Evolutionary conservation across 2,329 filamentous ascomycete species (phyloP), one percentile per base, ranked within the genome.

Genomic region (Neonectria hederae): DNA sequence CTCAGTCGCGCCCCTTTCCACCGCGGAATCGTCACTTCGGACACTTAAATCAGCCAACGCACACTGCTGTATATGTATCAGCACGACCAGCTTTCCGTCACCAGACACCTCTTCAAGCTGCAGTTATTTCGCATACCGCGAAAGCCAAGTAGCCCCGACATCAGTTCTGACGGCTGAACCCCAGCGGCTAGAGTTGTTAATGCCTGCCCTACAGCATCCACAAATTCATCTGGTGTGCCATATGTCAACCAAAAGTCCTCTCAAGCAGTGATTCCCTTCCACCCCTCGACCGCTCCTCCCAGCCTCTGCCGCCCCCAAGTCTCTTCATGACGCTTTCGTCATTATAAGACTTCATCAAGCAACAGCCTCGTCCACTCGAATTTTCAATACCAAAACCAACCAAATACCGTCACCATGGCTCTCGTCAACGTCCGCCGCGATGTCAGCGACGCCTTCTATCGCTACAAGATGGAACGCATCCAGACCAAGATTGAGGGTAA

Each of bases 401-500:
- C 28, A 38, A 69, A 64, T 60, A 85, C 80, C 83, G 84, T 81
- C 89, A 94, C 76, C 83, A 98, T 98, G 96, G 91, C 93, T 88
- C 94, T 93, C 85, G 87, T 99, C 89, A 99, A 99, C 84, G 94
- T 98, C 83, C 94, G 94, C 83, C 93, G 93, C 83, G 95, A 98
- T 92, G 91, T 97, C 85, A 91, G 91, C 86, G 96, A 99, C 85
- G 92, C 92, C 84, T 99, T 97, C 90, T 99, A 99, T 86, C 96
- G 96, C 82, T 99, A 99, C 90, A 99, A 99, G 90, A 99, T 99
- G 96, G 96, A 98, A 86, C 91, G 90, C 76, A 86, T 99, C 79
- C 93, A 97, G 87, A 97, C 96, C 81, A 99, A 99, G 88, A 97
- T 99, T 76, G 96, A 99, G 85, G 96, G 96, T 83, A 99, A 99